Percentiles rank a stretch among this genome's conserved stretches.
These are phyloP conservation scores for Collybia sordida DNA, from an alignment of 768 basidiomycete genomes.

Conservation along the genomic window DNA sequence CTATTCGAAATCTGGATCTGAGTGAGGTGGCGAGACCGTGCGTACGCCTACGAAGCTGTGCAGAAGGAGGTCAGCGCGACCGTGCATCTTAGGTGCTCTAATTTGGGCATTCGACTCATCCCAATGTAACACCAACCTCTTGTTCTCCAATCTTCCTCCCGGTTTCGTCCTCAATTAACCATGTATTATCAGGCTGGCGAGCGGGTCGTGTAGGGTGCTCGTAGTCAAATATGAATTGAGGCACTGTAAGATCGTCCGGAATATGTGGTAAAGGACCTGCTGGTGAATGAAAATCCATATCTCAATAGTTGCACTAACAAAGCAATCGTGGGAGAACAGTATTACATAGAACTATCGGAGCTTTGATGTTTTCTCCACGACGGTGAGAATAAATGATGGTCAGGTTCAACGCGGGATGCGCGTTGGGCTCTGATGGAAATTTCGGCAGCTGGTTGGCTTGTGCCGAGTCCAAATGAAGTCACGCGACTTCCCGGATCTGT, in stretches of 20 bases:
- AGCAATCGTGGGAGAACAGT: slow-evolving; percentile 1
- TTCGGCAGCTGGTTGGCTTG: too few relatives aligned
- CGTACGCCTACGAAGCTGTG: slow-evolving; percentile 45
- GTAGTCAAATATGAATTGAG: slow-evolving; percentile 53
- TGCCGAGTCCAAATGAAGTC: too few relatives aligned
- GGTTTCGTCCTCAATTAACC: slow-evolving; percentile 51
- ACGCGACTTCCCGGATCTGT: too few relatives aligned
- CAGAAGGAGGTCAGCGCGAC: background rate
- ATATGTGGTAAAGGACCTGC: slow-evolving; percentile 35
- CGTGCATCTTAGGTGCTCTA: background rate
- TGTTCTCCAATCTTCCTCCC: slow-evolving; percentile 36
- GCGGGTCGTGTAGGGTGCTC: slow-evolving; percentile 40
- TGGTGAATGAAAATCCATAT: slow-evolving; percentile 28
- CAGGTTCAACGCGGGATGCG: background rate
- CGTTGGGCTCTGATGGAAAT: background rate
- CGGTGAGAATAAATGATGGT: too few relatives aligned
- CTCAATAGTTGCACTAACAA: slow-evolving; percentile 1
- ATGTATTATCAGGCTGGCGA: slow-evolving; percentile 31
- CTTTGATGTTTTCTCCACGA: background rate
- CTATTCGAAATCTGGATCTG: slow-evolving; percentile 38
- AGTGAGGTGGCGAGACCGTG: slow-evolving; percentile 49
- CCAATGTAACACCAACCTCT: slow-evolving; percentile 31
- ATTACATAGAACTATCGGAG: background rate
- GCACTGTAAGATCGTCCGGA: slow-evolving; percentile 51
- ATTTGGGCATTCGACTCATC: background rate